These are phyloP conservation scores for Mucor lusitanicus DNA, from an alignment of 371 early-diverging fungal species.

Conservation along the genomic window DNA sequence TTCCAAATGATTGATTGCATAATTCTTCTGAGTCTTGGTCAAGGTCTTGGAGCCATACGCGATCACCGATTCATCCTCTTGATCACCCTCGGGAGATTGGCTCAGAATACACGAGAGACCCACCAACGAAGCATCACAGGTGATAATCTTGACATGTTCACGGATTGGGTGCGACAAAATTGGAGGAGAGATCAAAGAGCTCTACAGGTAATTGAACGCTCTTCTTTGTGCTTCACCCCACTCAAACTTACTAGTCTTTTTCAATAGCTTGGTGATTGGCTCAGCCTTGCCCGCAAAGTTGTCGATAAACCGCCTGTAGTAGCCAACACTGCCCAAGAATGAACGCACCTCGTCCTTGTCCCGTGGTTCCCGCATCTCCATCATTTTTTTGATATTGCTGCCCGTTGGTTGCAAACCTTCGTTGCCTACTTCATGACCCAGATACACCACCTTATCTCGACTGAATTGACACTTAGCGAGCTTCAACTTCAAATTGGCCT, in stretches of 20 bases:
- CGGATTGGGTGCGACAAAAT: conserved; percentile 29
- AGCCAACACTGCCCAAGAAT: conserved; percentile 32
- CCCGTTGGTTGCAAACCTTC: conserved; percentile 20
- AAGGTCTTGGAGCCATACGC: conserved; percentile 25
- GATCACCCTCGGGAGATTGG: conserved; percentile 31
- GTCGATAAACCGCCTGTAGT: conserved; percentile 37
- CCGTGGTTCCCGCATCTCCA: conserved; percentile 8
- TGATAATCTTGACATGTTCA: conserved; percentile 23
- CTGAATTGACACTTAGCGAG: conserved; percentile 43
- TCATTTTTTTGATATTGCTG: conserved; percentile 12
- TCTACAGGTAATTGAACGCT: conserved; percentile 25
- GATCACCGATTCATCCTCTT: conserved; percentile 19
- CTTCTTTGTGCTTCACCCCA: conserved; percentile 22
- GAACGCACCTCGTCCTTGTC: conserved; percentile 20
- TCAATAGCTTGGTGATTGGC: conserved; percentile 18
- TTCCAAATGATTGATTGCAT: conserved; percentile 4
- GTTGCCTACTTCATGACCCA: conserved; percentile 37
- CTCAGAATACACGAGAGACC: conserved; percentile 40
- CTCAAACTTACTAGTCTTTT: conserved; percentile 16
- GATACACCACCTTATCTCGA: conserved; percentile 19
- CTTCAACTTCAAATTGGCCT: conserved; percentile 34
- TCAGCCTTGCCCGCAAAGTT: conserved; percentile 16
- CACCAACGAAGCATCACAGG: conserved; percentile 32
- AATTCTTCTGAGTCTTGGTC: conserved; percentile 9
- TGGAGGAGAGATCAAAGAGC: conserved; percentile 19